These are phyloP conservation scores for Hylodesmum podocarpum DNA, from an alignment of 306 rosid species.

Conservation along the genomic window DNA sequence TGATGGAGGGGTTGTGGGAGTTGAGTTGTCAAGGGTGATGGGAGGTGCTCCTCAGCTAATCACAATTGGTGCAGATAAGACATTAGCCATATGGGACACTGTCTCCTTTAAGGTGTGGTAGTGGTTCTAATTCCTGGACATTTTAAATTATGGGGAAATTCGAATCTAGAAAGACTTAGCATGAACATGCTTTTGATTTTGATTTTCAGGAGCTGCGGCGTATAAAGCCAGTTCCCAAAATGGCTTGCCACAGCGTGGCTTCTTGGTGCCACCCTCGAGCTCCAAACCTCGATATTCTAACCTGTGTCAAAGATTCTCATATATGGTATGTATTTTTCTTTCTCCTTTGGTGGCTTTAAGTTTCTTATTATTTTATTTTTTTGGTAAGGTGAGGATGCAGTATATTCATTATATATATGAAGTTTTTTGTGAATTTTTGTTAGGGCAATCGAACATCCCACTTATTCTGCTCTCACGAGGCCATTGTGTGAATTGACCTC, in stretches of 20 bases:
- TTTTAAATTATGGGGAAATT: conserved; percentile 18
- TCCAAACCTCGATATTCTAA: conserved; percentile 96
- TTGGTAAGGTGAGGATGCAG: neutral
- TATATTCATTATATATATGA: conserved; percentile 22
- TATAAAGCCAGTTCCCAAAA: conserved; percentile 89
- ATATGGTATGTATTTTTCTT: conserved; percentile 57
- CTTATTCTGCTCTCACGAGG: conserved; percentile 97
- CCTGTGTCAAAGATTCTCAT: conserved; percentile 98
- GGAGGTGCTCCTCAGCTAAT: conserved; percentile 98
- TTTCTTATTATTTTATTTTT: neutral
- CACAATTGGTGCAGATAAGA: conserved; percentile 96
- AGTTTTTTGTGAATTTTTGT: conserved; percentile 30
- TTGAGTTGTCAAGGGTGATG: conserved; percentile 94
- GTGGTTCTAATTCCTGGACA: conserved; percentile 3
- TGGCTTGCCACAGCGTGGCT: conserved; percentile 98
- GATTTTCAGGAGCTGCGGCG: conserved; percentile 86
- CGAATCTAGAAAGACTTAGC: conserved; percentile 28
- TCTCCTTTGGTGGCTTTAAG: conserved; percentile 26
- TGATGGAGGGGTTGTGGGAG: conserved; percentile 98
- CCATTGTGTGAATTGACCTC: conserved; percentile 95
- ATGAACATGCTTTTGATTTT: conserved; percentile 27
- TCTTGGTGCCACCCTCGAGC: conserved; percentile 99
- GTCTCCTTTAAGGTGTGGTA: conserved; percentile 78
- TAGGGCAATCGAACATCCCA: conserved; percentile 99
- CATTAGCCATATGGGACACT: conserved; percentile 98